Conservation (phyloP, 176 grass and related monocot genomes). For the Rhynchospora tenuis region DNA sequence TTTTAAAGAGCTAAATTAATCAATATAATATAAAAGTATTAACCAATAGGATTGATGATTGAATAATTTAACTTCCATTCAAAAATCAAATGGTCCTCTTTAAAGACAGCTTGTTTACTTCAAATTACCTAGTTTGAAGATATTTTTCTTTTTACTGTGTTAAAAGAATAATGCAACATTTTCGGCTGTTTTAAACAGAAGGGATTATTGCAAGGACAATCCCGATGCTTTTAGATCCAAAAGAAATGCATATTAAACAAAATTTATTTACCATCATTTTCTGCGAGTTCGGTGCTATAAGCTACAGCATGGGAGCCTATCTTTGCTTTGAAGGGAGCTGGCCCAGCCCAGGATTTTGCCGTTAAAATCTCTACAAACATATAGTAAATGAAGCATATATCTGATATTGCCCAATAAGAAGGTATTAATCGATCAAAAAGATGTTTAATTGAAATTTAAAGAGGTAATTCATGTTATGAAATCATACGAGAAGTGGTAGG, state of each 20-base stretch:
- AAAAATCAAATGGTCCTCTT: conserved; percentile 27
- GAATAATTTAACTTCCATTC: conserved; percentile 35
- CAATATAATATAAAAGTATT: not conserved
- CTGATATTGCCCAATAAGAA: not conserved
- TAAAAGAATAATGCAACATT: too few species aligned
- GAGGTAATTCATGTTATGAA: not conserved
- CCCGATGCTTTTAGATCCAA: too few species aligned
- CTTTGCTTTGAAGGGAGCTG: conserved; percentile 17
- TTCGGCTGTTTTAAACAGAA: too few species aligned
- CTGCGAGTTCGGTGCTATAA: conserved; percentile 33
- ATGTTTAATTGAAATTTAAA: too few species aligned
- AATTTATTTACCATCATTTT: too few species aligned
- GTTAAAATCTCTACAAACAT: not conserved
- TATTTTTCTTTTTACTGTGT: too few species aligned
- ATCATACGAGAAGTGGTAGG: conserved; percentile 20
- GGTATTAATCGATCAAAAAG: too few species aligned
- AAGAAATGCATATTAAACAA: too few species aligned
- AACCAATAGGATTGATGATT: not conserved
- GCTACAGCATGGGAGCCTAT: conserved; percentile 11
- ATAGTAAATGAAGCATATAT: not conserved
- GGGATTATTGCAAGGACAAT: too few species aligned
- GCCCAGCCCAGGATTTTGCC: not conserved
- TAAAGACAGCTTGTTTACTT: too few species aligned
- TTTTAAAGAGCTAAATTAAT: not conserved
- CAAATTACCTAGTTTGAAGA: too few species aligned